A percentile compares a stretch with the other conserved stretches of the same genome.
These are phyloP conservation scores for Phenoliferia sp. DNA, from an alignment of 1,284 basidiomycete species.

Conservation along the genomic window DNA sequence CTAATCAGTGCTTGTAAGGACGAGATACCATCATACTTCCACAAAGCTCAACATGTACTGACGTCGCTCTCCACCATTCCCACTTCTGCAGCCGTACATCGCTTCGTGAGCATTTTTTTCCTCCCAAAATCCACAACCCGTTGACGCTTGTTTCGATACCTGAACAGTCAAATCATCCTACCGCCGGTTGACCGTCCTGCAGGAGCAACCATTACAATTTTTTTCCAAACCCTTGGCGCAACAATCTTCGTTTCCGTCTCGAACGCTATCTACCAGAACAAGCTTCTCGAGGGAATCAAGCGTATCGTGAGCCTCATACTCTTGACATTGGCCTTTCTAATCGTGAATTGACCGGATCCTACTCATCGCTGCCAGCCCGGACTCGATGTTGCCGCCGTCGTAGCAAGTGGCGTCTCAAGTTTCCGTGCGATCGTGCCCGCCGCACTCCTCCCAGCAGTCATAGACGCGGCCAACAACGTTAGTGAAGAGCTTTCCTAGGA, in stretches of 20 bases:
- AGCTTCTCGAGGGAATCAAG: neutral
- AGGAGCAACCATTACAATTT: neutral
- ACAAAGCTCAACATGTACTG: neutral
- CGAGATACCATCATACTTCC: neutral
- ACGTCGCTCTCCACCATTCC: neutral
- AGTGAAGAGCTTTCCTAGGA: neutral
- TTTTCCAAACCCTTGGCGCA: constrained; percentile 1
- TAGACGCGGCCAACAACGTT: neutral
- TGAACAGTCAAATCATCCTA: neutral
- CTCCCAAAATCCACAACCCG: neutral
- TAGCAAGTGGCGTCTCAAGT: neutral
- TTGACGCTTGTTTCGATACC: neutral
- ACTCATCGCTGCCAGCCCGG: too few species aligned
- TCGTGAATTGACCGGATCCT: too few species aligned
- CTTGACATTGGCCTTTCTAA: too few species aligned
- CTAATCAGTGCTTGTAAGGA: neutral
- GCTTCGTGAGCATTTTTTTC: neutral
- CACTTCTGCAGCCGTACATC: neutral
- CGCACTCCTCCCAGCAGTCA: neutral
- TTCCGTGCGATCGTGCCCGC: constrained; percentile 5
- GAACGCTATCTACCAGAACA: constrained; percentile 7
- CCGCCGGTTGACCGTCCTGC: neutral
- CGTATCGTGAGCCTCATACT: too few species aligned
- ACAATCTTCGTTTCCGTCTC: neutral
- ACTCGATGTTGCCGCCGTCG: constrained; percentile 3